Evolutionary conservation across 805 yeast genomes (phyloP).

Genomic region (Saccharomycopsis olivae): DNA sequence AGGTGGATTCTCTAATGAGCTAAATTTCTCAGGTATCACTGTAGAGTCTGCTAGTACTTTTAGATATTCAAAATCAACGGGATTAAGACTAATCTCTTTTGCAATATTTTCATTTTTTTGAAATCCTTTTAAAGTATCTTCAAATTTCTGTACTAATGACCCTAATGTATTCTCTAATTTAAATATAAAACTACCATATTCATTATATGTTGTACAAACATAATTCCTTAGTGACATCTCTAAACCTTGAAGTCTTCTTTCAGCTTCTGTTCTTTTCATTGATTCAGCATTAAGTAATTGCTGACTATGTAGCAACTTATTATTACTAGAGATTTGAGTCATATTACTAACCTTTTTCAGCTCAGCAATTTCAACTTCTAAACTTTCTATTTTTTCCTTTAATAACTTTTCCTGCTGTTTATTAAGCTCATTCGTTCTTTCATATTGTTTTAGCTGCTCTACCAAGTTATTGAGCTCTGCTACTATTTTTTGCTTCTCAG

Average conservation of each 20-base stretch:
- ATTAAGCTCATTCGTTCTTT: no score
- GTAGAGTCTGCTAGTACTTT: conserved; percentile 4
- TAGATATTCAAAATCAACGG: conserved; percentile 16
- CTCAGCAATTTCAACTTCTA: background rate
- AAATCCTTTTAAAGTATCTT: background rate
- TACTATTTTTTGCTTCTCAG: conserved; percentile 8
- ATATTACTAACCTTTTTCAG: background rate
- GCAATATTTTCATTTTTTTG: conserved; percentile 1
- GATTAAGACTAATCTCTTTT: conserved; percentile 15
- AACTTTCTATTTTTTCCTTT: conserved; percentile 1
- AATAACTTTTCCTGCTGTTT: no score
- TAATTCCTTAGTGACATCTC: no score
- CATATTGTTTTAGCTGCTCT: no score
- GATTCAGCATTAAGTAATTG: no score
- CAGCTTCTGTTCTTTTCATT: no score
- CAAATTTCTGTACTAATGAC: background rate
- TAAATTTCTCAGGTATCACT: no score
- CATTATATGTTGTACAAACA: no score
- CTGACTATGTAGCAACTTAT: no score
- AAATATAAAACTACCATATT: conserved; percentile 1
- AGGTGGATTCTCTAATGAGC: no score
- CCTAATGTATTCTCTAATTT: background rate
- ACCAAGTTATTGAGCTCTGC: no score
- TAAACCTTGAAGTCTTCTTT: no score
- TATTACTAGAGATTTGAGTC: background rate